Evolutionary conservation across 179 eudicot species (phyloP), one percentile per base, ranked within the genome.

Genomic region (Vitellaria paradoxa): DNA sequence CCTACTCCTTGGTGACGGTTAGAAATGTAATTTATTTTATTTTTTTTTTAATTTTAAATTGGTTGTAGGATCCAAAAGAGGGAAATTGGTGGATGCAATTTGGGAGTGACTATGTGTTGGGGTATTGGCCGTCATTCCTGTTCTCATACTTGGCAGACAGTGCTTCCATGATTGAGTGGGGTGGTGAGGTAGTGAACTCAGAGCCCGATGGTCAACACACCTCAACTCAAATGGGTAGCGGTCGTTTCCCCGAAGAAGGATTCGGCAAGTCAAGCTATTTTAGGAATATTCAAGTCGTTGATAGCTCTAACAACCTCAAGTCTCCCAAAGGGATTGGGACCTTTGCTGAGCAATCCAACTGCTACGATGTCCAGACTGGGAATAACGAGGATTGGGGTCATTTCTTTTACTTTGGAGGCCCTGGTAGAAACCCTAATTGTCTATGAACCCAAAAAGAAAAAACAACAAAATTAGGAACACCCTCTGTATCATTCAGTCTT

Each of bases 1-100:
- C 2, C 37, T 30, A 1, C 37, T 30, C 37, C 37, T 30, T 30
- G 37, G n/a, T n/a, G n/a, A n/a, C n/a, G n/a, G 37, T 30, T 30
- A 30, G 37, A 30, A 30, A 30, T 30, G 37, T 30, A 30, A 30
- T 30, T 30, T 30, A n/a, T n/a, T n/a, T 20, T 5, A 61, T 52
- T 10, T 52, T 46, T 4, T 45, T 66, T 69, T 2, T 63, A 21
- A 20, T 56, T 24, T 56, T 7, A 7, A 13, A 10, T 12, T 14
- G 11, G 2, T 56, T 9, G 56, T 76, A 95, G 99, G 99, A 93
- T 85, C 97, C 98, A 53, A 92, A 89, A 81, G 98, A 93, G 82
- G 99, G 99, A 21, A 83, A 96, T 70, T 96, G 99, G 98, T 96
- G 99, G 98, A 93, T 96, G 99, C 99, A 96, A 74, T 96, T 93